phyloP scores from a whole-genome alignment of 2,329 filamentous ascomycete species.

The Ilyonectria destructans region DNA sequence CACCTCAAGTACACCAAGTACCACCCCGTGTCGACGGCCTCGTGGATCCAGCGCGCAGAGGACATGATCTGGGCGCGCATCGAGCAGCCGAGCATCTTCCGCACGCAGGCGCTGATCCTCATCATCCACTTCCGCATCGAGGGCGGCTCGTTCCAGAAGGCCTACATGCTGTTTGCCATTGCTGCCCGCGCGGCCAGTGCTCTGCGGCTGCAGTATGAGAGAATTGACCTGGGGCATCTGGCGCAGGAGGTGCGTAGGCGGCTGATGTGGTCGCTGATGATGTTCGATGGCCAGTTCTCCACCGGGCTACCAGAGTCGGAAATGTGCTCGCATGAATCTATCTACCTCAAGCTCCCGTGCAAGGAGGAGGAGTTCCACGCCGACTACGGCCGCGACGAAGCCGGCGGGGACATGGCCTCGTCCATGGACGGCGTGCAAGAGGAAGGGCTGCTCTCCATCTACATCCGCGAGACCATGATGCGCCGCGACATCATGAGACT shows the following conservation, averaged over 20 bases:
- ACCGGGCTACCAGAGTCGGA: slow-evolving; percentile 52
- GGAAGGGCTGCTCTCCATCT: slow-evolving; percentile 37
- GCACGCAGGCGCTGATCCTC: slow-evolving; percentile 57
- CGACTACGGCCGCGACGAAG: slow-evolving; percentile 1
- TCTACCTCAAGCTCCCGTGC: slow-evolving; percentile 52
- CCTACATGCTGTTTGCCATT: slow-evolving; percentile 52
- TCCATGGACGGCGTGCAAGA: slow-evolving; percentile 24
- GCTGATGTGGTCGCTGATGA: slow-evolving; percentile 51
- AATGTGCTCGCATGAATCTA: slow-evolving; percentile 47
- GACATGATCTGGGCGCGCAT: slow-evolving; percentile 61
- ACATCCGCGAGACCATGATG: slow-evolving; percentile 44
- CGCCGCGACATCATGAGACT: slow-evolving; percentile 47
- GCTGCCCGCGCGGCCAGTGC: slow-evolving; percentile 50
- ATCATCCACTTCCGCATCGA: slow-evolving; percentile 51
- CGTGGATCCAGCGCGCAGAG: slow-evolving; percentile 64
- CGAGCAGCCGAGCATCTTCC: slow-evolving; percentile 64
- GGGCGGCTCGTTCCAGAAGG: slow-evolving; percentile 51
- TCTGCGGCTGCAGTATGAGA: slow-evolving; percentile 51
- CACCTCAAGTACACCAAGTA: slow-evolving; percentile 56
- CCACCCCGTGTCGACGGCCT: slow-evolving; percentile 50
- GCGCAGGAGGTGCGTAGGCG: slow-evolving; percentile 50
- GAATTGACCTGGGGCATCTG: slow-evolving; percentile 42
- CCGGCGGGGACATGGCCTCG: background rate
- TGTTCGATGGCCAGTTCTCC: slow-evolving; percentile 49
- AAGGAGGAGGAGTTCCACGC: slow-evolving; percentile 50